phyloP scores from a whole-genome alignment of 2,329 filamentous ascomycete genomes.

The Pyricularia pennisetigena region DNA sequence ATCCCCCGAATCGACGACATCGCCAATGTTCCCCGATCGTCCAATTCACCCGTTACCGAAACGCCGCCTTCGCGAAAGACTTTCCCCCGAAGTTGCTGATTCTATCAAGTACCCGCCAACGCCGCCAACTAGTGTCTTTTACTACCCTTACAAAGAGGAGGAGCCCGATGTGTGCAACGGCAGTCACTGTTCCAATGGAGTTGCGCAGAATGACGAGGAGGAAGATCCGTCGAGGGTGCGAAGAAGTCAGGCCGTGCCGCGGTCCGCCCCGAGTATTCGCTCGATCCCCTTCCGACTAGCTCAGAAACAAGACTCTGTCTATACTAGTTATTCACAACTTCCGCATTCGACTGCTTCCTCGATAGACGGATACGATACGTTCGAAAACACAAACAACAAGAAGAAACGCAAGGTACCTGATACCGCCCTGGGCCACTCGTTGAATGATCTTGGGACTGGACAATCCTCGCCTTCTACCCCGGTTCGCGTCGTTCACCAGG shows the following conservation, averaged over 20 bases:
- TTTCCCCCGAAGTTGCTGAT: constrained; percentile 76
- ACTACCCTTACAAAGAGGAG: constrained; percentile 54
- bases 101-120: constrained; percentile 74
- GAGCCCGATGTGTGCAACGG: constrained; percentile 16
- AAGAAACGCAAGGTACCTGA: constrained; percentile 98
- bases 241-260: constrained; percentile 28
- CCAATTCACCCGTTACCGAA: constrained; percentile 89
- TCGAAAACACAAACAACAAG: constrained; percentile 98
- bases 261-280: constrained; percentile 35
- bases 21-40: constrained; percentile 75
- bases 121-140: constrained; percentile 71
- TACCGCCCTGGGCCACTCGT: constrained; percentile 36
- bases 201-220: constrained; percentile 37
- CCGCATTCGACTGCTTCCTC: constrained; percentile 60
- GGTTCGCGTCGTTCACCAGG: constrained; percentile 18
- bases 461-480: constrained; percentile 4
- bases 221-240: constrained; percentile 32
- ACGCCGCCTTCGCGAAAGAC: constrained; percentile 74
- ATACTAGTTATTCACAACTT: constrained; percentile 23
- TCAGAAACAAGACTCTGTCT: constrained; percentile 29
- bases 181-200: background rate
- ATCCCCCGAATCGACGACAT: constrained; percentile 61
- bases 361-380: constrained; percentile 86
- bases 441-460: constrained; percentile 19
- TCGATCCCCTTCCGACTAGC: constrained; percentile 31